A percentile compares a stretch with the other conserved stretches of the same genome.
Conservation (phyloP, 768 basidiomycete genomes). For the Boletus sp. region DNA sequence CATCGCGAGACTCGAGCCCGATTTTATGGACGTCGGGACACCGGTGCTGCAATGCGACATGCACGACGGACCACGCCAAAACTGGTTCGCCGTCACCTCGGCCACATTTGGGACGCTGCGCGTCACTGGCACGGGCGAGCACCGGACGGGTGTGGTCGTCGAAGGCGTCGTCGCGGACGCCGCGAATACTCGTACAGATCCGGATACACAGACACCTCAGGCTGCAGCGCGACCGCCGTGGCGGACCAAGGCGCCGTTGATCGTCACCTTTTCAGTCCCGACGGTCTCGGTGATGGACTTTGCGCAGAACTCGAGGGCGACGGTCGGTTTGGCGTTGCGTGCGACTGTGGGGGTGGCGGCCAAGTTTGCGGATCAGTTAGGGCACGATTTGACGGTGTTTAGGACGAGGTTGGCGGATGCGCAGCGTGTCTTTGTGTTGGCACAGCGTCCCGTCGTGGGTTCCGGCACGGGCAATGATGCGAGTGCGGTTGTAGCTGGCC, state of each 20-base stretch:
- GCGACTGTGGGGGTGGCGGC: slow-evolving; percentile 6
- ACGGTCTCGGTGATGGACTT: slow-evolving; percentile 12
- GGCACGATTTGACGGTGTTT: slow-evolving; percentile 18
- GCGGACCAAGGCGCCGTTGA: slow-evolving; percentile 15
- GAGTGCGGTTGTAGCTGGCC: not conserved
- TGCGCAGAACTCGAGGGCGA: slow-evolving; percentile 1
- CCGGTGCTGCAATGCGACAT: slow-evolving; percentile 24
- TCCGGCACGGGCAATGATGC: not conserved
- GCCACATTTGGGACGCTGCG: slow-evolving; percentile 22
- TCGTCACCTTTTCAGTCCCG: slow-evolving; percentile 21
- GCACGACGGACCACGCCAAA: not conserved
- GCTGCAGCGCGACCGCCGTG: slow-evolving; percentile 6
- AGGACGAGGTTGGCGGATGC: slow-evolving; percentile 12
- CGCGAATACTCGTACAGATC: not conserved
- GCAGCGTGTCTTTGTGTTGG: slow-evolving; percentile 18
- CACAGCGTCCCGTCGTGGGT: slow-evolving; percentile 11
- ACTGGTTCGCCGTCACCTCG: slow-evolving; percentile 19
- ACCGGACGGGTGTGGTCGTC: slow-evolving; percentile 9
- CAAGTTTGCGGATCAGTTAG: slow-evolving; percentile 11
- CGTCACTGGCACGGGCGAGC: slow-evolving; percentile 19
- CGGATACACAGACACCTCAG: no score
- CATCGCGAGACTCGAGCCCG: slow-evolving; percentile 13
- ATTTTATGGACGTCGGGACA: slow-evolving; percentile 2
- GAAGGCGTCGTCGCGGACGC: not conserved
- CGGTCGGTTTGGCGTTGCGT: slow-evolving; percentile 16